Conservation (phyloP, 306 rosid genomes). For the Sophora flavescens region DNA sequence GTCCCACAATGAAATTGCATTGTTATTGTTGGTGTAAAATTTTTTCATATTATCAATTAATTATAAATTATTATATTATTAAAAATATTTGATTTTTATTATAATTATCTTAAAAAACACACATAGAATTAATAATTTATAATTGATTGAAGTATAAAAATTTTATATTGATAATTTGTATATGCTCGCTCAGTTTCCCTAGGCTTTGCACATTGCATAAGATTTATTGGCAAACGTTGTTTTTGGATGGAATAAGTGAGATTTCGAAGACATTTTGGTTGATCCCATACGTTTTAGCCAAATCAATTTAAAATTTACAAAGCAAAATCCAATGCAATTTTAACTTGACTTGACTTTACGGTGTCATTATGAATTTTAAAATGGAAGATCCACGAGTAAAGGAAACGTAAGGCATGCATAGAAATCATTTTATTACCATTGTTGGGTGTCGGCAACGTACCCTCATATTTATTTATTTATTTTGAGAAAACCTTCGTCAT, state of each 20-base stretch:
- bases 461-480: background rate
- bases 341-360: constrained; percentile 43
- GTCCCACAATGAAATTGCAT: too few species aligned
- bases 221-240: background rate
- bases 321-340: constrained; percentile 48
- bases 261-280: constrained; percentile 14
- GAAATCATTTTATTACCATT: constrained; percentile 36
- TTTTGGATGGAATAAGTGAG: constrained; percentile 17
- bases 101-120: too few species aligned
- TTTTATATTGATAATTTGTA: too few species aligned
- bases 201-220: constrained; percentile 5
- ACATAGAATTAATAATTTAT: too few species aligned
- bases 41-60: too few species aligned
- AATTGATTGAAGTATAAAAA: too few species aligned
- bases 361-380: constrained; percentile 32
- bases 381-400: constrained; percentile 42
- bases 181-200: background rate
- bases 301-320: constrained; percentile 34
- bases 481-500: too few species aligned
- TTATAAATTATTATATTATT: too few species aligned
- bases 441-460: constrained; percentile 51
- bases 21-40: too few species aligned
- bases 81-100: too few species aligned
- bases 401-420: constrained; percentile 23
- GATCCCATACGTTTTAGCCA: constrained; percentile 20